Percentiles rank a stretch among this genome's conserved stretches.
Conservation (phyloP, 1,139 yeast genomes). For the Pichia sp. region DNA sequence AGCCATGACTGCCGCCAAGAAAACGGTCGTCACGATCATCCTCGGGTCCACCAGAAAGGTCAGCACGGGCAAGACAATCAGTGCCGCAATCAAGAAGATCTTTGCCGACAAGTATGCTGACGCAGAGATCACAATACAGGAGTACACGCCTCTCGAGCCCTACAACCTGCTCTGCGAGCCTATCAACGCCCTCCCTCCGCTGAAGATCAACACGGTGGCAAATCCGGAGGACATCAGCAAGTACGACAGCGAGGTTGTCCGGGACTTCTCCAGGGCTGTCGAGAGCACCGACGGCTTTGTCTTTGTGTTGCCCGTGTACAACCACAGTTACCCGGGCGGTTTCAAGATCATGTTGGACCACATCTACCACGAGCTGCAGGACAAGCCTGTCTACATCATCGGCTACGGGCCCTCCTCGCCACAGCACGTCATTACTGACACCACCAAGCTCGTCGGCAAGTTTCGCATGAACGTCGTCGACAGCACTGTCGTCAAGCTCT, state of each 20-base stretch:
- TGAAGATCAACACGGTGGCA: background rate
- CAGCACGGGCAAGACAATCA: slow-evolving; percentile 1
- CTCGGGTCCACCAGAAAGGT: slow-evolving; percentile 1
- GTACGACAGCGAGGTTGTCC: slow-evolving; percentile 6
- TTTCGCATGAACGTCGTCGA: slow-evolving; percentile 2
- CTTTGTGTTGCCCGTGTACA: slow-evolving; percentile 9
- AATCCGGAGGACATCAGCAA: background rate
- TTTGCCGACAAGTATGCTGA: background rate
- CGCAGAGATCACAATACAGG: background rate
- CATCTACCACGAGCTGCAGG: slow-evolving; percentile 7
- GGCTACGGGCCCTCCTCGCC: slow-evolving; percentile 5
- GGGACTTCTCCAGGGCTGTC: slow-evolving; percentile 1
- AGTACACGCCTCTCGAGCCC: slow-evolving; percentile 4
- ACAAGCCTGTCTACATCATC: slow-evolving; percentile 3
- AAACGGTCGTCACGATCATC: background rate
- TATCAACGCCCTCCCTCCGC: slow-evolving; percentile 5
- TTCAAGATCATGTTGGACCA: slow-evolving; percentile 12
- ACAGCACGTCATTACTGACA: background rate
- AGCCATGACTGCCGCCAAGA: background rate
- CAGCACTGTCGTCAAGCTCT: background rate
- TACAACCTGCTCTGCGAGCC: slow-evolving; percentile 7
- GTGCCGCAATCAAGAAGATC: background rate
- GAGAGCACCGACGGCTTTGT: slow-evolving; percentile 1
- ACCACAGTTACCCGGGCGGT: slow-evolving; percentile 8
- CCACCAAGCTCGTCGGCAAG: slow-evolving; percentile 3